Base-by-base conservation (phyloP, 176 grass and related monocot species). In the Cymbopogon citratus region DNA sequence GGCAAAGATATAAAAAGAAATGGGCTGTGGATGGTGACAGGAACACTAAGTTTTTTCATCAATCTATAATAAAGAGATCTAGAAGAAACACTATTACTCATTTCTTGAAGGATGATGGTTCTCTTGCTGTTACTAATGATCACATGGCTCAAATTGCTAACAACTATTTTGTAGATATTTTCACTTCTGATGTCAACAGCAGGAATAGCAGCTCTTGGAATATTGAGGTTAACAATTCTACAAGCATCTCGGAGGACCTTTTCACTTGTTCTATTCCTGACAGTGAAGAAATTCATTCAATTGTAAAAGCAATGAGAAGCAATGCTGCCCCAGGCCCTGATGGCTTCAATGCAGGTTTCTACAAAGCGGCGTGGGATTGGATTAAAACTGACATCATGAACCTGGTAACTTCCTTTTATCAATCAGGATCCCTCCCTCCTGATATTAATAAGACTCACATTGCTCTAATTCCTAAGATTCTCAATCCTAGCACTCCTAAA, bases 381-480 rank as follows among this genome's bases (percentile, higher is more conserved):
- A 36, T 6, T 5, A 5, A 5, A 5, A 36, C 4, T 5, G 35
- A 36, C 6, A 5, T 36, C 5, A 0, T 4, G 4, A 36, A 36
- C 5, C 18, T 66, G 0, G 2, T 68, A 0, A 4, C 2, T 8
- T 0, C 9, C 0, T 68, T 68, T 9, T 68, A 68, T 7, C 1
- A 4, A 0, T 0, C 16, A 11, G 18, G 8, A 5, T 0, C 3
- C 0, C 2, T 68, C 0, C 34, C 7, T 1, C 8, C 5, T 4
- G 0, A n/a, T 0, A 3, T n/a, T 2, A 38, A 68, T 0, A 3
- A 9, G 0, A 68, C 33, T 2, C 5, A 12, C 7, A 69, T 40
- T 6, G 19, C 12, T 3, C 4, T 40, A 0, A 6, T 40, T 2
- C 21, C 66, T 0, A 69, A 69, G 0, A 5, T 15, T 4, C 5